These are phyloP conservation scores for Zygoascus meyerae DNA, from an alignment of 1,139 yeast species.

Conservation along the genomic window DNA sequence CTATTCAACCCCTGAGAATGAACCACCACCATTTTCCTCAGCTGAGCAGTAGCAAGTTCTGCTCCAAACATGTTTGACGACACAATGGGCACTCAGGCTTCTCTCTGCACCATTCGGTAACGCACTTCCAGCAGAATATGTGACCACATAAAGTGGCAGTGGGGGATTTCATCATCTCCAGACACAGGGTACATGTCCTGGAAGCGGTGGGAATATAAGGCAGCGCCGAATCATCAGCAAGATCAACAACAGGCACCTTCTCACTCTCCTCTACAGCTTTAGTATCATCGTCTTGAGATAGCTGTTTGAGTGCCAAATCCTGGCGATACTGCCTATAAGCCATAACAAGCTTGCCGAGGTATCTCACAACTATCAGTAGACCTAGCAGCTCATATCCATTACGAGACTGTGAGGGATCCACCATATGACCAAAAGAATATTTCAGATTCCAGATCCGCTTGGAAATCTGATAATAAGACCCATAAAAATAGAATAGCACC, in stretches of 20 bases:
- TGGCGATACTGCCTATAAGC: background rate
- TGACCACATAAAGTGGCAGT: constrained; percentile 90
- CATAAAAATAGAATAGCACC: constrained; percentile 75
- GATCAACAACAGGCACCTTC: constrained; percentile 35
- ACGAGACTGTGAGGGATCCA: constrained; percentile 28
- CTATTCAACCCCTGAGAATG: no score
- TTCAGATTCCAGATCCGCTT: constrained; percentile 75
- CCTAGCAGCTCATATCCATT: constrained; percentile 81
- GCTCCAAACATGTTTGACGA: constrained; percentile 67
- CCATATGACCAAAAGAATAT: constrained; percentile 44
- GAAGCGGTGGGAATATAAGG: constrained; percentile 69
- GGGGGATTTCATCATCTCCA: constrained; percentile 75
- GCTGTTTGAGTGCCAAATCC: background rate
- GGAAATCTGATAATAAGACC: constrained; percentile 70
- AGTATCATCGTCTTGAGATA: background rate
- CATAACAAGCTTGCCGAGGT: constrained; percentile 26
- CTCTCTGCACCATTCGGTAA: constrained; percentile 84
- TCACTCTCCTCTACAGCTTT: background rate
- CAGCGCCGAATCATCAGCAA: constrained; percentile 51
- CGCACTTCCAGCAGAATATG: constrained; percentile 87
- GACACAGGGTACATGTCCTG: constrained; percentile 76
- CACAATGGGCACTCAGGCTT: constrained; percentile 89
- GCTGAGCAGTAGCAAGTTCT: constrained; percentile 63
- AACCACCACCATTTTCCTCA: no score
- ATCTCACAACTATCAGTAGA: constrained; percentile 56